These are phyloP conservation scores for Phytophthora nicotianae DNA, from an alignment of 352 stramenopile species.

Conservation along the genomic window DNA sequence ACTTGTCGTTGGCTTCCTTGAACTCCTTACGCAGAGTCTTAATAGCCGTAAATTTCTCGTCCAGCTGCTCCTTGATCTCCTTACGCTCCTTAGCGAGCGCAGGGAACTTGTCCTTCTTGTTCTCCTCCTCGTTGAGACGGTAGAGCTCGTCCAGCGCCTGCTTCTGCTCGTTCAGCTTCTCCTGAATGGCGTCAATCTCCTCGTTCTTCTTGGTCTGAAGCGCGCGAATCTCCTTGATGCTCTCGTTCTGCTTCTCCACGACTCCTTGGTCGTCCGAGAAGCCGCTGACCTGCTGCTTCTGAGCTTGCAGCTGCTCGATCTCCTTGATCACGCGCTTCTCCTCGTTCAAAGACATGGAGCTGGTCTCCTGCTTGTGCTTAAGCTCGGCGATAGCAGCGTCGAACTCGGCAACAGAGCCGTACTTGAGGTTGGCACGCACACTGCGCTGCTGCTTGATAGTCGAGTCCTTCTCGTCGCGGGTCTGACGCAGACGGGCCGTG, in stretches of 20 bases:
- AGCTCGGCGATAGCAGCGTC: conserved; percentile 91
- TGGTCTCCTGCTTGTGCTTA: conserved; percentile 93
- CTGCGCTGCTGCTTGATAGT: conserved; percentile 73
- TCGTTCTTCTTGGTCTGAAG: conserved; percentile 92
- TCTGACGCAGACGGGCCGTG: conserved; percentile 81
- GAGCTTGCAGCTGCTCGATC: conserved; percentile 91
- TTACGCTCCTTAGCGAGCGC: conserved; percentile 86
- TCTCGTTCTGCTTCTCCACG: conserved; percentile 83
- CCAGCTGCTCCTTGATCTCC: conserved; percentile 92
- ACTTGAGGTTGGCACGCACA: conserved; percentile 81
- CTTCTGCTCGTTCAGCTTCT: conserved; percentile 92
- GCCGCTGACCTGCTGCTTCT: conserved; percentile 90
- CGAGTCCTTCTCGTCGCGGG: conserved; percentile 84
- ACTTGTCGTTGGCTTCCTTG: conserved; percentile 93
- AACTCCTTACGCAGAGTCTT: conserved; percentile 91
- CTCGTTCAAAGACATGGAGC: conserved; percentile 95
- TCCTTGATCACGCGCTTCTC: conserved; percentile 98
- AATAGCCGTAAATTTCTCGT: conserved; percentile 87
- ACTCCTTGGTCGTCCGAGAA: conserved; percentile 82
- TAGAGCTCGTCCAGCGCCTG: conserved; percentile 89
- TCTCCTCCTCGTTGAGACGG: conserved; percentile 90
- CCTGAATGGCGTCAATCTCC: conserved; percentile 94
- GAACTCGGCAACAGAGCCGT: conserved; percentile 89
- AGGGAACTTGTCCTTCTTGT: conserved; percentile 86
- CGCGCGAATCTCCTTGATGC: conserved; percentile 76